Conservation (phyloP, 1,284 basidiomycete species). For the Puccinia polysora region DNA sequence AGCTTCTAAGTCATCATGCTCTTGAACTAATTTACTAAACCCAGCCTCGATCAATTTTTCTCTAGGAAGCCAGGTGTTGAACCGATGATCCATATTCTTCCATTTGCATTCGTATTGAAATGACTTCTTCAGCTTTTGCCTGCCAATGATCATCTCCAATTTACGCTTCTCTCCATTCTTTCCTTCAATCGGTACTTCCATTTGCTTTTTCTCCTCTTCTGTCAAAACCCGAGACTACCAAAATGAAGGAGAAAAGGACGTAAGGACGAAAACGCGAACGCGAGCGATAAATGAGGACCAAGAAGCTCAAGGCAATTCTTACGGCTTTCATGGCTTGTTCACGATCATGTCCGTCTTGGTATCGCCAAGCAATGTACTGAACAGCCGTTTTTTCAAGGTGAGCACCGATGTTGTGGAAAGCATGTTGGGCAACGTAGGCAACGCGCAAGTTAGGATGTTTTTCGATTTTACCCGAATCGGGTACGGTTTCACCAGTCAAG, state of each 20-base stretch:
- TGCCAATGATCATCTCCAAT: constrained; percentile 83
- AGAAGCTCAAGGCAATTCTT: background rate
- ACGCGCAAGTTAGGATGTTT: constrained; percentile 94
- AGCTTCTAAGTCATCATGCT: constrained; percentile 95
- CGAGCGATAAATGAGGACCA: background rate
- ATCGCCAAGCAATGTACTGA: constrained; percentile 96
- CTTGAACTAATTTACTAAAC: constrained; percentile 83
- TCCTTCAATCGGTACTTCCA: constrained; percentile 85
- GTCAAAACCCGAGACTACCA: constrained; percentile 71
- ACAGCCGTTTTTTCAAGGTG: constrained; percentile 93
- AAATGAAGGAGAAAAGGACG: background rate
- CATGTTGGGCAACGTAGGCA: constrained; percentile 96
- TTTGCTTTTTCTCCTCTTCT: constrained; percentile 73
- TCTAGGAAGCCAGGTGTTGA: constrained; percentile 89
- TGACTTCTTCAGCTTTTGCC: constrained; percentile 93
- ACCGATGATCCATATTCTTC: constrained; percentile 81
- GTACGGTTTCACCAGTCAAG: constrained; percentile 87
- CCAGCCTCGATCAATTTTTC: constrained; percentile 84
- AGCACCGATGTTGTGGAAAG: constrained; percentile 81
- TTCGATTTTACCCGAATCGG: constrained; percentile 88
- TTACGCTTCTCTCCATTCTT: constrained; percentile 86
- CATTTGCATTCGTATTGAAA: constrained; percentile 97
- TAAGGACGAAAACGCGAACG: background rate
- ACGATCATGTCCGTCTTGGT: constrained; percentile 98
- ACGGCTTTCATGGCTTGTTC: constrained; percentile 81